phyloP scores from a whole-genome alignment of 441 rosid genomes.

The Populus hybrid region DNA sequence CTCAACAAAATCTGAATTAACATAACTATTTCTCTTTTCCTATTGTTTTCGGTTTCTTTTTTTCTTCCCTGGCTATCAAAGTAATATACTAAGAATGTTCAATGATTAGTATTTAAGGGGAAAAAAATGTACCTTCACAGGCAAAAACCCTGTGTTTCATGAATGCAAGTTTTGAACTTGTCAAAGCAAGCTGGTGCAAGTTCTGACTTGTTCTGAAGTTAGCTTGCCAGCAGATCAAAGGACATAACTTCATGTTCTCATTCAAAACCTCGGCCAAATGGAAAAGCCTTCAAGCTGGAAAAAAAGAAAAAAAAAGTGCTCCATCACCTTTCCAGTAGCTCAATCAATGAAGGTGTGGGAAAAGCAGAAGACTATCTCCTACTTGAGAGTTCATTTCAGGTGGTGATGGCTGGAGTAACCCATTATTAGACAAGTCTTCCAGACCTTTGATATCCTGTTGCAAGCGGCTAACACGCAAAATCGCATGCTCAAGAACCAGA shows the following conservation, averaged over 20 bases:
- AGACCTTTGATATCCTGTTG: constrained; percentile 48
- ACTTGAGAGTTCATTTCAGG: constrained; percentile 31
- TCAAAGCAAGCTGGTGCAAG: constrained; percentile 4
- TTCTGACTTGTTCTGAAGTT: constrained; percentile 4
- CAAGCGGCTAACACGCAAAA: constrained; percentile 36
- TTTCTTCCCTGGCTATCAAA: background rate
- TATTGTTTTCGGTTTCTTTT: background rate
- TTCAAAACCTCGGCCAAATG: background rate
- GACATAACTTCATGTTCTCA: background rate
- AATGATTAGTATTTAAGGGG: background rate
- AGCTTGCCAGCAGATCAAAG: background rate
- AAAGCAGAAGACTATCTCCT: constrained; percentile 25
- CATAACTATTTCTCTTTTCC: background rate
- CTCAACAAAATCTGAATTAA: background rate
- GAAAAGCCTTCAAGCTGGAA: background rate
- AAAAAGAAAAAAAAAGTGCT: background rate
- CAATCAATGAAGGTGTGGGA: constrained; percentile 29
- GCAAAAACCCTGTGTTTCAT: background rate
- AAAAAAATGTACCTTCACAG: constrained; percentile 13
- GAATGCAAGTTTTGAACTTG: background rate
- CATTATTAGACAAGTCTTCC: constrained; percentile 52
- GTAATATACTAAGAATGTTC: background rate
- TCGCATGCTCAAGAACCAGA: constrained; percentile 45
- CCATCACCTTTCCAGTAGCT: constrained; percentile 4
- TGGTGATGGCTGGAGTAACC: constrained; percentile 43